Percentiles rank a stretch among this genome's conserved stretches.
Evolutionary conservation across 2,329 filamentous ascomycete species (phyloP).

Genomic region (Trichoderma aggressivum): DNA sequence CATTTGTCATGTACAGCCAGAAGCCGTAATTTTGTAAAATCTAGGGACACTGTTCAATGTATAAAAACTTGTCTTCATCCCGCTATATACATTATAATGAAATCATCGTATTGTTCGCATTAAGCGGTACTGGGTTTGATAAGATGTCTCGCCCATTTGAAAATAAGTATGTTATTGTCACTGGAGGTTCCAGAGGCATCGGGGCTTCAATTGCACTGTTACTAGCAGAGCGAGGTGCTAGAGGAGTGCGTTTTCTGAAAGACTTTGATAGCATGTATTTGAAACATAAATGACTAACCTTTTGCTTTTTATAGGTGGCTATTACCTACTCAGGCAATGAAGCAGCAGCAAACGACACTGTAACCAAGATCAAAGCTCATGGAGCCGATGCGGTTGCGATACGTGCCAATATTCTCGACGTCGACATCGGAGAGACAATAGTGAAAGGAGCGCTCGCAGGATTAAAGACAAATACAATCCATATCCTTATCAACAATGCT

Average conservation of each 20-base stretch:
- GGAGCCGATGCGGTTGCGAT: background rate
- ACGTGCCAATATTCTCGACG: background rate
- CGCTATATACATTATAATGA: background rate
- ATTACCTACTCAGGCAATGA: background rate
- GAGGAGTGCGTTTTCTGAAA: background rate
- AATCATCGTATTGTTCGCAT: background rate
- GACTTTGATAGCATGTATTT: too few relatives aligned
- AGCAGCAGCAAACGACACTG: background rate
- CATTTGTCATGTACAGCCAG: background rate
- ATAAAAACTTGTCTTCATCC: background rate
- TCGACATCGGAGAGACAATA: background rate
- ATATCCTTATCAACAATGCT: background rate
- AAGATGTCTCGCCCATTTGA: background rate
- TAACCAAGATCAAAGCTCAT: background rate
- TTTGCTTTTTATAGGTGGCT: background rate
- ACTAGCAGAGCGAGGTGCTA: conserved; percentile 12
- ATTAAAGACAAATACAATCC: background rate
- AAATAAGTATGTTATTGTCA: conserved; percentile 18
- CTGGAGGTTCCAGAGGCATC: conserved; percentile 17
- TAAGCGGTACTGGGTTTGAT: background rate
- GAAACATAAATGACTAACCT: background rate
- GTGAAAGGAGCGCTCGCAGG: background rate
- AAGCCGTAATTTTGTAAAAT: background rate
- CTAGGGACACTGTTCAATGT: background rate
- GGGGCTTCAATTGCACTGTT: conserved; percentile 14